Evolutionary conservation across 2,329 filamentous ascomycete species (phyloP).

Genomic region (Colletotrichum kahawae): DNA sequence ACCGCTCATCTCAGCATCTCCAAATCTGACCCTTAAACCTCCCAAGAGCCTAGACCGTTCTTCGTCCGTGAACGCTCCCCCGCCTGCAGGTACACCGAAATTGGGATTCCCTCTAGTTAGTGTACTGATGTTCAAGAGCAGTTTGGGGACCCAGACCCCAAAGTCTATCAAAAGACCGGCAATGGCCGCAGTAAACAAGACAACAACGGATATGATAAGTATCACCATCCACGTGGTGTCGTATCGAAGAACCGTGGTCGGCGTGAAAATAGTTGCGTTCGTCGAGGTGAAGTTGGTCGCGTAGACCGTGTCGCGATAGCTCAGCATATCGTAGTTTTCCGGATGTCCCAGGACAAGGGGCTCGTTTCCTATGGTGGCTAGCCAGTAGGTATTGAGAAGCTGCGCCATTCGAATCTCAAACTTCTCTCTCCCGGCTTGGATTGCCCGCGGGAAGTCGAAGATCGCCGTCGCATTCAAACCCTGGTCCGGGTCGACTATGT

Average conservation of each 20-base stretch:
- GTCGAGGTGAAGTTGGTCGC: not conserved
- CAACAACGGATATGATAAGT: not conserved
- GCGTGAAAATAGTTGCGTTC: not conserved
- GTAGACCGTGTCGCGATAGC: not conserved
- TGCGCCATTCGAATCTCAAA: not conserved
- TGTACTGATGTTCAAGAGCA: not conserved
- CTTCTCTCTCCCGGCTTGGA: not conserved
- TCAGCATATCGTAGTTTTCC: not conserved
- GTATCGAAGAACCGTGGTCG: not conserved
- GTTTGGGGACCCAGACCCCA: not conserved
- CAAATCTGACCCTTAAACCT: not conserved
- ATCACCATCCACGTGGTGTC: not conserved
- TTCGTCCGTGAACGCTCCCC: not conserved
- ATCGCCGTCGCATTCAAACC: not conserved
- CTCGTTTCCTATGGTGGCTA: not conserved
- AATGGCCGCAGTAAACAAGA: not conserved
- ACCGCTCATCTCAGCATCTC: not conserved
- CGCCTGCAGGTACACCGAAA: not conserved
- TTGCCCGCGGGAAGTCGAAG: not conserved
- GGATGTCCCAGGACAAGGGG: not conserved
- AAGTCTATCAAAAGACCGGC: not conserved
- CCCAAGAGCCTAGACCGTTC: not conserved
- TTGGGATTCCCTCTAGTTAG: not conserved
- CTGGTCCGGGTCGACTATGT: not conserved
- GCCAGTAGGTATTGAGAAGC: not conserved